Evolutionary conservation across 495 filamentous ascomycete genomes (phyloP), one percentile per base, ranked within the genome.

Genomic region (Aspergillus heteromorphus): DNA sequence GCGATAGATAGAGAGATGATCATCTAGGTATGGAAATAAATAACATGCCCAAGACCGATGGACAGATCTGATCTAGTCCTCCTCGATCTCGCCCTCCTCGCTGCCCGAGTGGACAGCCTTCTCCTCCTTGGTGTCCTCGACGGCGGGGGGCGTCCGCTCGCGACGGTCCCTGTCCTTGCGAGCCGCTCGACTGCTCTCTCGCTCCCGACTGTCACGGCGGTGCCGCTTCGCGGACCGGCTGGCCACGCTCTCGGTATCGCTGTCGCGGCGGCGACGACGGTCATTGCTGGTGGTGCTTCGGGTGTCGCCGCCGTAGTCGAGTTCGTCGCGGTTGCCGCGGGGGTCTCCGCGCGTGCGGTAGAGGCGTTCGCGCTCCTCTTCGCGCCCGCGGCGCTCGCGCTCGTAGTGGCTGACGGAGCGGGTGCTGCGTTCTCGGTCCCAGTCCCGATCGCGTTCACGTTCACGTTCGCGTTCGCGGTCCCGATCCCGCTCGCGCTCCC

Each of bases 1-100:
- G n/a, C n/a, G n/a, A 21, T 14, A 21, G 19, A 23, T 23, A 45
- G 17, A 20, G 2, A 20, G 10, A 21, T 42, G n/a, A 17, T 20
- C 40, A n/a, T n/a, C n/a, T 14, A 21, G 19, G 14, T 23, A 45
- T 6, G 7, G 2, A 20, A 11, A 21, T 23, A 43, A 1, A 16
- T 20, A 21, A 36, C 16, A 18, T 21, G 4, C 30, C 49, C 34
- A n/a, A 34, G 9, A 34, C 30, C 14, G 30, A 13, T 2, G 8
- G 16, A 8, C 20, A 27, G 13, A 40, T 20, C 36, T 57, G 61
- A 42, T 95, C 91, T 73, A n/a, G n/a, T 97, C 93, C 65, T 97
- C 93, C 65, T 96, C 93, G 60, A 98, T 96, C 75, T 98, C 93
- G 21, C 93, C 93, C 71, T 98, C 93, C 71, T 98, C 93, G 61